Evolutionary conservation across 1,284 basidiomycete genomes (phyloP).

Genomic region (Lignosus rhinocerotis): DNA sequence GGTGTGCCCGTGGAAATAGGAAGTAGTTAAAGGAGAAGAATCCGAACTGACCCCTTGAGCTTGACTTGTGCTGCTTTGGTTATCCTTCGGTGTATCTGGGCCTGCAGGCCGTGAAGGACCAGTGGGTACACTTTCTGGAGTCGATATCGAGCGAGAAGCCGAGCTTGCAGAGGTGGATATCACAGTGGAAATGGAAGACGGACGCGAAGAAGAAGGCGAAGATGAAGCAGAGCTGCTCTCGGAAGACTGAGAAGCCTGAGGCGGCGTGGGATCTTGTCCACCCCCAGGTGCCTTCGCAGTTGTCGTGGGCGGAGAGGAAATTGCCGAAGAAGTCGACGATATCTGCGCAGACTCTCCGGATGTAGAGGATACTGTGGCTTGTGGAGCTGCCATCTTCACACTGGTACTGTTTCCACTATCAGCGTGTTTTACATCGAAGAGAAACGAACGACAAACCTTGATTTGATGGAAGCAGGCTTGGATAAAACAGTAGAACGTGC

Average conservation of each 20-base stretch:
- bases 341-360: not conserved
- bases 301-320: not conserved
- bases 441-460: not conserved
- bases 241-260: not conserved
- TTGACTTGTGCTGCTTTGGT: not conserved
- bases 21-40: constrained; percentile 15
- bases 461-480: not conserved
- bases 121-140: not conserved
- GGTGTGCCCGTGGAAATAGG: constrained; percentile 16
- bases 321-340: not conserved
- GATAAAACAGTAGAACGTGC: not conserved
- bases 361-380: not conserved
- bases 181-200: not conserved
- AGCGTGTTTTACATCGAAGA: not conserved
- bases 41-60: constrained; percentile 21
- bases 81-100: not conserved
- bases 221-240: not conserved
- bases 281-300: not conserved
- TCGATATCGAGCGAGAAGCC: not conserved
- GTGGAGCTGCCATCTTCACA: constrained; percentile 2
- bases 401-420: not conserved
- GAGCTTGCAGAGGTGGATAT: not conserved
- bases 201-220: not conserved
- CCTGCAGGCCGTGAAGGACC: not conserved
- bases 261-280: not conserved